These are phyloP conservation scores for Dillenia turbinata DNA, from an alignment of 164 flowering plant genomes.

Conservation along the genomic window DNA sequence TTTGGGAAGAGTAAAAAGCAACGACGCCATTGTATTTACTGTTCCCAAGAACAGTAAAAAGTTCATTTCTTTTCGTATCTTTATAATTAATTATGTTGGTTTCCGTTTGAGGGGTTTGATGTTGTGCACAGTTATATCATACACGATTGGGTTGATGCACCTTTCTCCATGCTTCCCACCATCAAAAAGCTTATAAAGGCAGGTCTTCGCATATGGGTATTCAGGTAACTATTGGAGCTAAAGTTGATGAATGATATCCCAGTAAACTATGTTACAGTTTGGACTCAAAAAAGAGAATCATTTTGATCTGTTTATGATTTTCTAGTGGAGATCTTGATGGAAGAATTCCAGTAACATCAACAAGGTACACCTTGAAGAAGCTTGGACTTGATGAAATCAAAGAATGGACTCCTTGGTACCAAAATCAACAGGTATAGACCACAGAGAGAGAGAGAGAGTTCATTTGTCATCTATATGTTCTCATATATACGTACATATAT, in stretches of 20 bases:
- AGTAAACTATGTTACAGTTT: not conserved
- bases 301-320: not conserved
- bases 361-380: slow-evolving; percentile 44
- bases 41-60: not conserved
- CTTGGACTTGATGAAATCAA: slow-evolving; percentile 39
- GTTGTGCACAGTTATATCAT: slow-evolving; percentile 27
- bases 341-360: slow-evolving; percentile 70
- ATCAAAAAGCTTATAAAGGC: slow-evolving; percentile 43
- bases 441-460: not conserved
- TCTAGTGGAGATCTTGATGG: slow-evolving; percentile 75
- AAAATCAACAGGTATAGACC: slow-evolving; percentile 35
- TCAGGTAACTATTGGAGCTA: slow-evolving; percentile 28
- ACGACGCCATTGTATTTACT: not conserved
- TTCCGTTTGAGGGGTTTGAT: not conserved
- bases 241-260: too few species aligned
- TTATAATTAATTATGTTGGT: not conserved
- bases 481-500: not conserved
- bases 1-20: too few species aligned
- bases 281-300: not conserved
- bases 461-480: not conserved
- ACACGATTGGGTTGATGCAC: slow-evolving; percentile 38
- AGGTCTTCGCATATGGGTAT: slow-evolving; percentile 56
- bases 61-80: not conserved
- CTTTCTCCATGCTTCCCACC: slow-evolving; percentile 45
- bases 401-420: slow-evolving; percentile 74